These are phyloP conservation scores for Talaromyces verruculosus DNA, from an alignment of 2,329 filamentous ascomycete genomes.

Conservation along the genomic window DNA sequence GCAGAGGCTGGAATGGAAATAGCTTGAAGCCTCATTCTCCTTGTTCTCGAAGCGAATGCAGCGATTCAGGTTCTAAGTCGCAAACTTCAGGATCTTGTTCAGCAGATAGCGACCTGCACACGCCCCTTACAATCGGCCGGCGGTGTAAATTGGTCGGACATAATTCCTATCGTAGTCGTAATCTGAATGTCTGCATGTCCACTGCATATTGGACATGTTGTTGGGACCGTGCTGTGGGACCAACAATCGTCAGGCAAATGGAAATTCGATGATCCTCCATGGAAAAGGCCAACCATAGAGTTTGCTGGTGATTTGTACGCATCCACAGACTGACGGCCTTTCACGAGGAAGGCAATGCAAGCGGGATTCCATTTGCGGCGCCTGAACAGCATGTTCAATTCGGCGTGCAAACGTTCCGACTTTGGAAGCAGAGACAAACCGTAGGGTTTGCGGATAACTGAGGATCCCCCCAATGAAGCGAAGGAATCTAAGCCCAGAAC, in stretches of 20 bases:
- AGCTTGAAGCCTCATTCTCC: background rate
- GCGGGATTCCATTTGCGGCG: background rate
- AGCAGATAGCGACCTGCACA: background rate
- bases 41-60: background rate
- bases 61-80: background rate
- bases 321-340: background rate
- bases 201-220: background rate
- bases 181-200: background rate
- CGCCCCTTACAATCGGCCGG: background rate
- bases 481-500: background rate
- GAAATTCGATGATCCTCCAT: background rate
- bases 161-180: background rate
- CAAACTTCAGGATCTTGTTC: background rate
- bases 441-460: background rate
- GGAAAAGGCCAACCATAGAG: background rate
- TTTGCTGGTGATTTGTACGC: background rate
- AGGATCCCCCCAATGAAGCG: background rate
- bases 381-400: background rate
- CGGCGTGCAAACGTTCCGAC: background rate
- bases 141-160: background rate
- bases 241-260: background rate
- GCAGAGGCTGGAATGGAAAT: background rate
- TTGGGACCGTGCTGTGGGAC: background rate
- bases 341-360: background rate
- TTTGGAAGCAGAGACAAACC: background rate